Evolutionary conservation across 2,329 filamentous ascomycete genomes (phyloP).

Genomic region (Dothideomycetidae sp.): DNA sequence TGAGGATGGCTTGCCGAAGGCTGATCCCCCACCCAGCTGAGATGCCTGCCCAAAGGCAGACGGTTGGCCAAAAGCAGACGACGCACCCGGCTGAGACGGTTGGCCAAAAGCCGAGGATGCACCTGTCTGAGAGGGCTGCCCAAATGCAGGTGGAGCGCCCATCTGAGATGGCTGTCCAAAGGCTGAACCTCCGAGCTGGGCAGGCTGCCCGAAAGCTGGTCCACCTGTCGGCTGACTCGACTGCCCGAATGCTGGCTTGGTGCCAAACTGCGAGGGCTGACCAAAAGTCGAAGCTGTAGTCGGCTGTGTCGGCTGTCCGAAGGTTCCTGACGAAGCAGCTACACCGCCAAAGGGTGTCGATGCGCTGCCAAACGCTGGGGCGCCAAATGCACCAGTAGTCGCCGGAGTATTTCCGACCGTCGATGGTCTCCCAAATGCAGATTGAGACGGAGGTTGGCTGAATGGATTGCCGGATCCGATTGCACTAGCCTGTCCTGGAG

Average conservation of each 20-base stretch:
- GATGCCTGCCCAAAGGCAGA: slow-evolving; percentile 13
- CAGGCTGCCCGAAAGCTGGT: slow-evolving; percentile 10
- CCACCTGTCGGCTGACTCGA: slow-evolving; percentile 8
- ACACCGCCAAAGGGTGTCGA: slow-evolving; percentile 10
- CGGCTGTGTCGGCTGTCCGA: slow-evolving; percentile 4
- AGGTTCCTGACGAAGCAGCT: slow-evolving; percentile 1
- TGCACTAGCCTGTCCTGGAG: slow-evolving; percentile 14
- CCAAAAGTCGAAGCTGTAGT: slow-evolving; percentile 9
- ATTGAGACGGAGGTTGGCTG: slow-evolving; percentile 8
- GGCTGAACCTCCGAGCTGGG: too few relatives aligned
- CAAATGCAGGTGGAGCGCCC: slow-evolving; percentile 10
- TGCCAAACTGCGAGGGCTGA: slow-evolving; percentile 9
- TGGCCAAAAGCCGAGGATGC: slow-evolving; percentile 11
- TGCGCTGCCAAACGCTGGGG: slow-evolving; percentile 9
- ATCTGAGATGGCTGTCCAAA: slow-evolving; percentile 12
- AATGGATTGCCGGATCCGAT: slow-evolving; percentile 32
- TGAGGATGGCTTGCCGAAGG: slow-evolving; percentile 12
- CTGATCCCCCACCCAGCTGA: slow-evolving; percentile 3
- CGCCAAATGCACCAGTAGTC: too few relatives aligned
- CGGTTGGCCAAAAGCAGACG: slow-evolving; percentile 13
- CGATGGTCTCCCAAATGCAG: slow-evolving; percentile 12
- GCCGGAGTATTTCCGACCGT: slow-evolving; percentile 3
- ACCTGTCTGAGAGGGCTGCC: slow-evolving; percentile 10
- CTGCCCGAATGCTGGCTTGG: slow-evolving; percentile 12
- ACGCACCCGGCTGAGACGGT: slow-evolving; percentile 9